phyloP scores from a whole-genome alignment of 208 protist genomes.

The Leishmania aethiopica region DNA sequence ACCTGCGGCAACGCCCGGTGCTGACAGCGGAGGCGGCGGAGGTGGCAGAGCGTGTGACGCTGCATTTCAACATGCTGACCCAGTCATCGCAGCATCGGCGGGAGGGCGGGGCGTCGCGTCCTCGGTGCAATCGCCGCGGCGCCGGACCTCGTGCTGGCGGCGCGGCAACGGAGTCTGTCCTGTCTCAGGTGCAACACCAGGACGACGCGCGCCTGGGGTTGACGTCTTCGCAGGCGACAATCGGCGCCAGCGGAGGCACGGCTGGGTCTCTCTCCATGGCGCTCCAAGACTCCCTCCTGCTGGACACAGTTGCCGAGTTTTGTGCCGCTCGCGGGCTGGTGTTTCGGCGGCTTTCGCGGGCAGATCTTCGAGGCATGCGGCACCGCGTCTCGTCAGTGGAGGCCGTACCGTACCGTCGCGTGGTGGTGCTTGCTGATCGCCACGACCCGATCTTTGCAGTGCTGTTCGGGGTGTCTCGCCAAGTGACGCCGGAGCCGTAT shows the following conservation, averaged over 20 bases:
- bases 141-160: background rate
- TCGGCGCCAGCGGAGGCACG: conserved; percentile 13
- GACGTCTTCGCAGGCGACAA: conserved; percentile 19
- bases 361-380: conserved; percentile 33
- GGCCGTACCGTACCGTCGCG: conserved; percentile 42
- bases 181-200: conserved; percentile 25
- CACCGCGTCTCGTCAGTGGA: conserved; percentile 46
- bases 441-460: conserved; percentile 50
- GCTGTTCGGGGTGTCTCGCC: conserved; percentile 26
- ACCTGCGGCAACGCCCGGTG: conserved; percentile 37
- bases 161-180: conserved; percentile 11
- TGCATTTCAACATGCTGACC: conserved; percentile 35
- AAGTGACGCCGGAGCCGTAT: conserved; percentile 20
- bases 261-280: conserved; percentile 26
- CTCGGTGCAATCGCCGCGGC: background rate
- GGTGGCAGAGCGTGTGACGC: conserved; percentile 29
- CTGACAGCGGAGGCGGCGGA: conserved; percentile 28
- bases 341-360: conserved; percentile 39
- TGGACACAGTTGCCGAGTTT: conserved; percentile 50
- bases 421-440: conserved; percentile 54
- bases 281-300: conserved; percentile 51
- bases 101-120: background rate
- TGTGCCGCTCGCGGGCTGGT: conserved; percentile 37
- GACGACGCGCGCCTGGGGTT: background rate
- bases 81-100: conserved; percentile 16